Conservation (phyloP, 2,329 filamentous ascomycete genomes). For the Mollisia scopiformis region DNA sequence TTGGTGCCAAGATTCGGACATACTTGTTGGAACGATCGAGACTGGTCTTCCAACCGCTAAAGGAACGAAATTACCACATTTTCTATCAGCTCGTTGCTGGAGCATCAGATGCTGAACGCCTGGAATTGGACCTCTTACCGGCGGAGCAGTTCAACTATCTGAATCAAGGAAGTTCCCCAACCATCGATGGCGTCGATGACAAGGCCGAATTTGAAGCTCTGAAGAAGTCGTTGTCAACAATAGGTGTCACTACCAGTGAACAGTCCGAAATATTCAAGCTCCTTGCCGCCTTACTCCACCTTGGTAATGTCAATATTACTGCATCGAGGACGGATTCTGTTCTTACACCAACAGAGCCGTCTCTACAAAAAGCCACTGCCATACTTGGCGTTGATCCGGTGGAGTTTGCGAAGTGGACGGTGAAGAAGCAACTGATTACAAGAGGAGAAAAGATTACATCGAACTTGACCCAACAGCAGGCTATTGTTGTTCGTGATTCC, state of each 20-base stretch:
- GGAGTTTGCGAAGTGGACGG: constrained; percentile 96
- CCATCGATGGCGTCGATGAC: constrained; percentile 94
- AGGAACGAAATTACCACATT: constrained; percentile 98
- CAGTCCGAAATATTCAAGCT: constrained; percentile 89
- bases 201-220: constrained; percentile 92
- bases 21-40: constrained; percentile 94
- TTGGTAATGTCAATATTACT: constrained; percentile 96
- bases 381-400: constrained; percentile 85
- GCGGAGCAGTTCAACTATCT: constrained; percentile 94
- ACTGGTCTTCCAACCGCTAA: constrained; percentile 94
- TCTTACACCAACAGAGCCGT: constrained; percentile 78
- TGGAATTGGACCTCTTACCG: constrained; percentile 77
- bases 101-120: constrained; percentile 79
- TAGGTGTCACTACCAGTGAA: constrained; percentile 75
- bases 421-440: constrained; percentile 97
- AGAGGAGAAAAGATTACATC: constrained; percentile 97
- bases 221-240: constrained; percentile 81
- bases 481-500: constrained; percentile 91
- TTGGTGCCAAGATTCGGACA: constrained; percentile 94
- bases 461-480: constrained; percentile 91
- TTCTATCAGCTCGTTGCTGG: constrained; percentile 97
- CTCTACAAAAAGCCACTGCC: constrained; percentile 77
- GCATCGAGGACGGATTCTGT: constrained; percentile 88
- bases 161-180: constrained; percentile 90
- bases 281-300: constrained; percentile 86